Evolutionary conservation across 768 basidiomycete genomes (phyloP).

Genomic region (Hypholoma sublateritium): DNA sequence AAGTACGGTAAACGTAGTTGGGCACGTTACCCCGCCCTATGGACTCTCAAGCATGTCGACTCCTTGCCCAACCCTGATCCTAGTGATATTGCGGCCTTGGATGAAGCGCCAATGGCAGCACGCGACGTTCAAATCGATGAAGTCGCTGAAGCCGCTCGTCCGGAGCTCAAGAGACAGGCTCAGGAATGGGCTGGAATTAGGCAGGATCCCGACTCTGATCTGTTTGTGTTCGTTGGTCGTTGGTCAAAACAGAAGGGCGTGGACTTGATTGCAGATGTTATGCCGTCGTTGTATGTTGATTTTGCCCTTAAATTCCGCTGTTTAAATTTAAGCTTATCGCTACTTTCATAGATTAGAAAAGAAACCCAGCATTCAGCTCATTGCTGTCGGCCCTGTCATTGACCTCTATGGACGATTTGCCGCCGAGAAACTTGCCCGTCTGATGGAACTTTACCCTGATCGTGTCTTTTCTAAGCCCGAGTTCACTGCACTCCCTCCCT

Average conservation of each 20-base stretch:
- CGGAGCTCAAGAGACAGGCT: conserved; percentile 87
- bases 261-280: conserved; percentile 94
- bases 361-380: conserved; percentile 80
- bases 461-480: conserved; percentile 96
- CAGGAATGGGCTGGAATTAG: conserved; percentile 95
- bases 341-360: conserved; percentile 67
- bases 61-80: conserved; percentile 95
- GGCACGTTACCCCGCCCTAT: conserved; percentile 94
- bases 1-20: conserved; percentile 97
- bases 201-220: conserved; percentile 85
- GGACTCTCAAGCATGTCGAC: conserved; percentile 95
- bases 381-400: conserved; percentile 92
- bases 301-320: background rate
- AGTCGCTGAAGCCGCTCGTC: conserved; percentile 84
- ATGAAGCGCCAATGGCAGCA: conserved; percentile 71
- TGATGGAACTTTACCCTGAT: conserved; percentile 95
- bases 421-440: conserved; percentile 86
- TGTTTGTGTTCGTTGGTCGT: conserved; percentile 95
- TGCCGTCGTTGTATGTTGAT: conserved; percentile 76
- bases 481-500: conserved; percentile 92
- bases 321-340: conserved; percentile 5
- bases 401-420: conserved; percentile 95
- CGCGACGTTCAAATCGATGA: conserved; percentile 77
- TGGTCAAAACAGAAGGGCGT: conserved; percentile 99
- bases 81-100: conserved; percentile 90